Base-by-base conservation (phyloP, 73 alveolate genomes). In the Tetrahymena malaccensis region DNA sequence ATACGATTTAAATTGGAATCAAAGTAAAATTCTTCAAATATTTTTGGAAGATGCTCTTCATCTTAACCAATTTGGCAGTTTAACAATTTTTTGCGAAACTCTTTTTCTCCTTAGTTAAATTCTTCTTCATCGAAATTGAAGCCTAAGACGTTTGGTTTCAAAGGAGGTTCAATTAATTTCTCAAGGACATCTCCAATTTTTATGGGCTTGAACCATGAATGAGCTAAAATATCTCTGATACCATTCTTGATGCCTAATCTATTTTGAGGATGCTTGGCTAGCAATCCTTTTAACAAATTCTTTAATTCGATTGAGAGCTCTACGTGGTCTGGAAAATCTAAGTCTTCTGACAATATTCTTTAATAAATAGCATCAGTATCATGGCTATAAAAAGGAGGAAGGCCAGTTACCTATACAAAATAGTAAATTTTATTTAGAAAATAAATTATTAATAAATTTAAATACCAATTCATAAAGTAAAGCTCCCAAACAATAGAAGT, bases 191-290 rank as follows among this genome's bases (percentile, higher is more conserved):
- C 93, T 12, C 93, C 96, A 34, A 93, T 95, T 43, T 96, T 96
- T 0, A 96, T 94, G 34, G 84, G 93, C 34, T 83, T 38, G 58
- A 96, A 96, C 95, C 96, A 96, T 27, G 95, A 96, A 89, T 95
- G 97, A 37, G 95, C 95, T 44, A 95, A 31, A 15, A 96, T 95
- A 85, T 96, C 97, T 93, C 58, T 43, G 4, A 95, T 93, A 10
- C 98, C 98, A 55, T 50, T 35, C 25, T 57, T 85, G 17, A 97
- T 85, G 12, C 99, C 99, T 93, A 98, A 38, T 96, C 99, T 97
- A 94, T 96, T 58, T 55, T 44, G 55, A 1, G 99, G 99, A 31
- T 98, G 98, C 96, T 98, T 98, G 35, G 94, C 95, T 16, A 98
- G 89, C 57, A 98, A 96, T 16, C 96, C 96, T 83, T 94, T 95